Evolutionary conservation across 2,329 filamentous ascomycete species (phyloP), one percentile per base, ranked within the genome.

Genomic region (Curvularia hawaiiensis): DNA sequence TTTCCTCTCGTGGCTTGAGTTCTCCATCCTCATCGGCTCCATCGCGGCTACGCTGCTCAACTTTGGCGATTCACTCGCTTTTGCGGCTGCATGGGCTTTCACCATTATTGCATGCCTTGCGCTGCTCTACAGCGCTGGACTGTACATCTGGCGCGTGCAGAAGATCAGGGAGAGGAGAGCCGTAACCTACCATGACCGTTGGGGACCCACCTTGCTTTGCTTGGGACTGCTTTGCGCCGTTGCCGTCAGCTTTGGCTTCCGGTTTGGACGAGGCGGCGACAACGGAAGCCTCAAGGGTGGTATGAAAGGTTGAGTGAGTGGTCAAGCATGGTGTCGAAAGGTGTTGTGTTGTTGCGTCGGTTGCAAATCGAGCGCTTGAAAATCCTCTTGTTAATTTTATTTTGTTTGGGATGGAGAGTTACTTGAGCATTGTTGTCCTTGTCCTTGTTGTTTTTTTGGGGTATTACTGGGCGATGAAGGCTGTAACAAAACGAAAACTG

Each of bases 1-100:
- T 0, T 99, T 97, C 79, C 84, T 99, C 56, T 91, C 92, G 62
- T 99, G 95, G 90, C 90, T 99, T 69, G 94, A 99, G 77, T 98
- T 96, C 78, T 94, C 90, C 49, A 96, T 98, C 71, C 93, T 97
- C 73, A 88, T 99, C 52, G 92, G 91, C 40, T 72, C 68, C 52
- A 78, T 78, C 41, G 76, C 76, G 5, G 76, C 76, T 30, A 76
- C 76, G 1, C 54, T 78, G 30, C 73, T 78, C 60, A 78, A 78
- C 54, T 78, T 78, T 47, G 75, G 74, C 50, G 75, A 77, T 59
- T 52, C 56, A 1, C 58, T 76, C 1, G 70, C 75, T 0, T 66
- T 78, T 9, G 72, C 75, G 1, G 73, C 72, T 0, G 84, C 92
- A 0, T 90, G 88, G 72, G 83, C 87, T 1, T 99, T 98, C 76